phyloP scores from a whole-genome alignment of 1,284 basidiomycete species.

The Tilletia walkeri region DNA sequence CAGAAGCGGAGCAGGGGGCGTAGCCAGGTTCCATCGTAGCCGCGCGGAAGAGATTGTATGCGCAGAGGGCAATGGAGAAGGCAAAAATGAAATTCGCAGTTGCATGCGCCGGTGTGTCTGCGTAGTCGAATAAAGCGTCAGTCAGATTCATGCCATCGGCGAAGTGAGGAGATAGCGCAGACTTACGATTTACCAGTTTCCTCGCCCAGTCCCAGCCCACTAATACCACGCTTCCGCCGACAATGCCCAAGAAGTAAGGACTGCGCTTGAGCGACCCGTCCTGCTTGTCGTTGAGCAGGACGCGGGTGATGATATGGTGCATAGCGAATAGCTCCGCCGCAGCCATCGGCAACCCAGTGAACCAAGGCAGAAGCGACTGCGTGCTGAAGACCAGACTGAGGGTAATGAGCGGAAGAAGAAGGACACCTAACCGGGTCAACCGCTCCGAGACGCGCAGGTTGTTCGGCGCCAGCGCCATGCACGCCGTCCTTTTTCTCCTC shows the following conservation, averaged over 20 bases:
- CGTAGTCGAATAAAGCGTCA: too few species aligned
- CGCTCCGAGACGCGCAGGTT: conserved; percentile 59
- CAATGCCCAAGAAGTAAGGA: conserved; percentile 90
- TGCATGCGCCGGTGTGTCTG: conserved; percentile 60
- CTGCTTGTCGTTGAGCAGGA: conserved; percentile 31
- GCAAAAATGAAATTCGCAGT: conserved; percentile 75
- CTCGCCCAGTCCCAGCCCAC: conserved; percentile 78
- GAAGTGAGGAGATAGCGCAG: neutral
- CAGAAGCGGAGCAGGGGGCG: conserved; percentile 67
- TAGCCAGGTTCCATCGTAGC: conserved; percentile 87
- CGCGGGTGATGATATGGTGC: conserved; percentile 69
- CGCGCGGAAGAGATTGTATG: conserved; percentile 85
- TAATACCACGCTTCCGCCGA: conserved; percentile 80
- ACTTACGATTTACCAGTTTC: conserved; percentile 66
- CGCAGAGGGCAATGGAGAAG: conserved; percentile 69
- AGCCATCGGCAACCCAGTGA: conserved; percentile 73
- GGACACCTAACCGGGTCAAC: conserved; percentile 77
- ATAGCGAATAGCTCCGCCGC: conserved; percentile 82
- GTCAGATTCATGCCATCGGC: conserved; percentile 37
- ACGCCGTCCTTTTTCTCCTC: conserved; percentile 63
- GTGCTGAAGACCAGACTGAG: conserved; percentile 81
- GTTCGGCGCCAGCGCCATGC: conserved; percentile 60
- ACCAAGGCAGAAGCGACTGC: conserved; percentile 79
- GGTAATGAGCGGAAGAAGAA: conserved; percentile 73
- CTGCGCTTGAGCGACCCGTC: conserved; percentile 41